phyloP scores from a whole-genome alignment of 768 basidiomycete genomes.

The Lentinula lateritia region DNA sequence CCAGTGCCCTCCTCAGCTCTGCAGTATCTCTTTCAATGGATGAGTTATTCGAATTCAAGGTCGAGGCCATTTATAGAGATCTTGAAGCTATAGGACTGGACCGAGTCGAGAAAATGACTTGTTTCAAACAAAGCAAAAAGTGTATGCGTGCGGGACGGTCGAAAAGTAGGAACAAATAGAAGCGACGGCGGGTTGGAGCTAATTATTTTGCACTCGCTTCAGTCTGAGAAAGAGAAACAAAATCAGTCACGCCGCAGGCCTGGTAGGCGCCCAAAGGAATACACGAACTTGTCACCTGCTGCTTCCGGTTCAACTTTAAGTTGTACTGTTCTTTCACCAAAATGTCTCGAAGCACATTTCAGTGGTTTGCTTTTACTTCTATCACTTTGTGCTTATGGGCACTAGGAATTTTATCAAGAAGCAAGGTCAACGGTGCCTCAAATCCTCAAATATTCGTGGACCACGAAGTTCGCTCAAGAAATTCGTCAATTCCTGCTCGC shows the following conservation, averaged over 20 bases:
- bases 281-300: too few species aligned
- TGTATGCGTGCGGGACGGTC: too few species aligned
- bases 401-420: background rate
- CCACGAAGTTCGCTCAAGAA: background rate
- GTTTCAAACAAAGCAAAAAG: background rate
- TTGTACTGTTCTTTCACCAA: too few species aligned
- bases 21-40: conserved; percentile 32
- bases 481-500: background rate
- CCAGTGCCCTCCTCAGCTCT: conserved; percentile 44
- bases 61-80: background rate
- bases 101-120: background rate
- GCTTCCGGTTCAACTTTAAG: background rate
- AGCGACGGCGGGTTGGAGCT: too few species aligned
- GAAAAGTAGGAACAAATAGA: too few species aligned
- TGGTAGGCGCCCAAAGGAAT: too few species aligned
- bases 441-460: background rate
- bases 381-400: background rate
- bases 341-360: background rate
- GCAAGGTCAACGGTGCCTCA: background rate
- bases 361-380: background rate
- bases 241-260: too few species aligned
- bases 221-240: too few species aligned
- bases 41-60: background rate
- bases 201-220: too few species aligned
- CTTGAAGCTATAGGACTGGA: background rate